Evolutionary conservation across 2,329 filamentous ascomycete species (phyloP).

Genomic region (Chrysosporium keratinophilum): DNA sequence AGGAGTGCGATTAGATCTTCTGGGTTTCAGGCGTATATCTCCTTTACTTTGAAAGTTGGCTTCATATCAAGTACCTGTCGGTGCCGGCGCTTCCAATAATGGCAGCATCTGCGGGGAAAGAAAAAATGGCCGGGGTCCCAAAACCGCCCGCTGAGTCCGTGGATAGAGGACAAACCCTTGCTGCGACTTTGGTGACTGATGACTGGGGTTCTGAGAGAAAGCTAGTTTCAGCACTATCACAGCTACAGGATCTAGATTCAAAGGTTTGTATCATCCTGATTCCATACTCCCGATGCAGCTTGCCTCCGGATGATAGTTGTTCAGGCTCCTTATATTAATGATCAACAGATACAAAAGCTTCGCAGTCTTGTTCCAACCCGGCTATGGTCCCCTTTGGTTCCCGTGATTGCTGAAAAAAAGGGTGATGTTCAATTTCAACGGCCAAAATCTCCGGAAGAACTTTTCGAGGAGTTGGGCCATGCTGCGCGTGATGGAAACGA

Average conservation of each 20-base stretch:
- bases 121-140: neutral
- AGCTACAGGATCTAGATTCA: slow-evolving; percentile 32
- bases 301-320: neutral
- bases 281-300: neutral
- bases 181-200: neutral
- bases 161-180: neutral
- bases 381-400: slow-evolving; percentile 31
- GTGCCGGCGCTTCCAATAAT: neutral
- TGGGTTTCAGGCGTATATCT: neutral
- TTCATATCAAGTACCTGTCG: too few relatives aligned
- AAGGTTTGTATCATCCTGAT: slow-evolving; percentile 4
- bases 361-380: slow-evolving; percentile 34
- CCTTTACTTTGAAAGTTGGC: neutral
- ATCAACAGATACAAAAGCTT: slow-evolving; percentile 33
- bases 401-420: slow-evolving; percentile 27
- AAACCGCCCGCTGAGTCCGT: neutral
- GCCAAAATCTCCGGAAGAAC: slow-evolving; percentile 27
- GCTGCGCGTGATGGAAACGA: slow-evolving; percentile 28
- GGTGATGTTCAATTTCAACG: slow-evolving; percentile 4
- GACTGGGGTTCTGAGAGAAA: slow-evolving; percentile 29
- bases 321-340: neutral
- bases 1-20: too few relatives aligned
- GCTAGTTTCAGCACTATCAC: slow-evolving; percentile 32
- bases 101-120: neutral
- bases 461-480: slow-evolving; percentile 29